These are phyloP conservation scores for Flaveria ramosissima DNA, from an alignment of 129 eudicot species.

Conservation along the genomic window DNA sequence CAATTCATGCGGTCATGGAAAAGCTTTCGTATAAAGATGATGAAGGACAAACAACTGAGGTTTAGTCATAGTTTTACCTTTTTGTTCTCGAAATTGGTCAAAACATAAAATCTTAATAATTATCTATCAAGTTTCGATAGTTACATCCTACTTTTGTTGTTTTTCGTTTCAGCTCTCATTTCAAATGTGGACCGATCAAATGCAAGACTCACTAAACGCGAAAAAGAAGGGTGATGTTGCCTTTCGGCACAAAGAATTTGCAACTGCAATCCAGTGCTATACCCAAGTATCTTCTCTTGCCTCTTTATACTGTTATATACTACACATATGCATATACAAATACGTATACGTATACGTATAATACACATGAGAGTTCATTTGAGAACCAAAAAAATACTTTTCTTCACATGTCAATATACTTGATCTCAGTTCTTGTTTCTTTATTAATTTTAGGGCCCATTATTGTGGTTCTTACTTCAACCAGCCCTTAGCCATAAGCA, in stretches of 20 bases:
- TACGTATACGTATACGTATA: background rate
- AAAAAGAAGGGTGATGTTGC: slow-evolving; percentile 67
- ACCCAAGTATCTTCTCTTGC: slow-evolving; percentile 48
- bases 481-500: background rate
- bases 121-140: background rate
- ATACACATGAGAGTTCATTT: background rate
- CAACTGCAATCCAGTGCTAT: slow-evolving; percentile 55
- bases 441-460: background rate
- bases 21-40: slow-evolving; percentile 56
- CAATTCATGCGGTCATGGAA: slow-evolving; percentile 59
- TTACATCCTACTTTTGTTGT: background rate
- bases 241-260: slow-evolving; percentile 58
- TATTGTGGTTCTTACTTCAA: background rate
- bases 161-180: slow-evolving; percentile 51
- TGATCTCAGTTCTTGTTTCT: background rate
- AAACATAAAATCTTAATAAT: background rate
- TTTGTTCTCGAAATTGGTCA: background rate
- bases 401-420: background rate
- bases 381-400: background rate
- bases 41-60: slow-evolving; percentile 65
- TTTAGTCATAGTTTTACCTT: slow-evolving; percentile 9
- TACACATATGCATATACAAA: background rate
- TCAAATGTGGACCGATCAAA: slow-evolving; percentile 71
- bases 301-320: background rate
- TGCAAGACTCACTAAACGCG: slow-evolving; percentile 58